phyloP scores from a whole-genome alignment of 352 stramenopile genomes.

The Hyaloperonospora arabidopsidis region DNA sequence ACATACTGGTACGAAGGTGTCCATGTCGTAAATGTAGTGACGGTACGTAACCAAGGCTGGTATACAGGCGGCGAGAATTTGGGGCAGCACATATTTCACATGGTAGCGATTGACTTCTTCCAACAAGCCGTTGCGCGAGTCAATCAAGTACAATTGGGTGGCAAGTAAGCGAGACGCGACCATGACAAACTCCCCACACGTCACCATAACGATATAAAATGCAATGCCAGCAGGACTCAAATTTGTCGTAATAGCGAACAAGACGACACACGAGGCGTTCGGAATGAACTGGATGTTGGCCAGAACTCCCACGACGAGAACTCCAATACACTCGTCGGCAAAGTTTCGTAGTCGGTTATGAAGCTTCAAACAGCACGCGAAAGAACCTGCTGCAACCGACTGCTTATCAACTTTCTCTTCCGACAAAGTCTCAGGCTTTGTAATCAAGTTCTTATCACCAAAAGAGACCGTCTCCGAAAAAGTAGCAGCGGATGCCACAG shows the following conservation, averaged over 20 bases:
- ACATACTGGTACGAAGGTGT: slow-evolving; percentile 36
- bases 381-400: no score
- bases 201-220: slow-evolving; percentile 34
- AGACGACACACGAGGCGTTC: slow-evolving; percentile 39
- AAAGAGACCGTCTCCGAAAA: neutral
- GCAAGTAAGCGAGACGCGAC: slow-evolving; percentile 51
- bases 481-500: neutral
- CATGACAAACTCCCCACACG: slow-evolving; percentile 43
- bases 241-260: slow-evolving; percentile 44
- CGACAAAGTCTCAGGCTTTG: neutral
- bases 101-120: slow-evolving; percentile 40
- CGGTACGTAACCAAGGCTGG: slow-evolving; percentile 39
- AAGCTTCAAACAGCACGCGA: slow-evolving; percentile 6
- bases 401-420: neutral
- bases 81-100: slow-evolving; percentile 51
- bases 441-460: neutral
- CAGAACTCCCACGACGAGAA: slow-evolving; percentile 40
- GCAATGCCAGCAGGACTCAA: slow-evolving; percentile 29
- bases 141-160: slow-evolving; percentile 49
- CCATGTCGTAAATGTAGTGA: slow-evolving; percentile 44
- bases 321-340: slow-evolving; percentile 46
- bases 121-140: slow-evolving; percentile 42
- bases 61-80: slow-evolving; percentile 30
- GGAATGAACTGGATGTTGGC: slow-evolving; percentile 67
- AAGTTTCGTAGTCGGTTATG: slow-evolving; percentile 35